A percentile compares a stretch with the other conserved stretches of the same genome.
These are phyloP conservation scores for Spathaspora boniae DNA, from an alignment of 805 yeast genomes.

Conservation along the genomic window DNA sequence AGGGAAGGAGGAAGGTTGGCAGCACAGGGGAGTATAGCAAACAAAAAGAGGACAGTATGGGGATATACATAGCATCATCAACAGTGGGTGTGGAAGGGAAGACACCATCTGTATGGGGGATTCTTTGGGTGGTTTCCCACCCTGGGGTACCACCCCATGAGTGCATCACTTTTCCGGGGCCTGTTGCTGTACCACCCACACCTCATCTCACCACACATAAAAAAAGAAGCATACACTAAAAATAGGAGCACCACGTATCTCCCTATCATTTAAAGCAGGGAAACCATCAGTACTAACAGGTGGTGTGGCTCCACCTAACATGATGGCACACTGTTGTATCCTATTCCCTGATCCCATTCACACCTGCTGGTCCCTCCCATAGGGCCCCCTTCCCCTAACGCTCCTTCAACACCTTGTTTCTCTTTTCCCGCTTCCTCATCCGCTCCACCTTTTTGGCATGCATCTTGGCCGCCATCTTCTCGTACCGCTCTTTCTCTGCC, in stretches of 20 bases:
- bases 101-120: no score
- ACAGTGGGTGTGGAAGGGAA: no score
- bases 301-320: not conserved
- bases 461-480: slow-evolving; percentile 78
- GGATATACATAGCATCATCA: no score
- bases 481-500: slow-evolving; percentile 88
- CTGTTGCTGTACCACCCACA: no score
- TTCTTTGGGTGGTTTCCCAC: no score
- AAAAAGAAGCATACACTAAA: no score
- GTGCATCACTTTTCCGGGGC: no score
- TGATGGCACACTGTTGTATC: not conserved
- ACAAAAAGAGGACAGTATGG: not conserved
- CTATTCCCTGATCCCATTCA: not conserved
- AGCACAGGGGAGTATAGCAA: not conserved
- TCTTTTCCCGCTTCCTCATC: slow-evolving; percentile 85
- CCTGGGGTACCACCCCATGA: no score
- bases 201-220: no score
- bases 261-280: no score
- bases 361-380: not conserved
- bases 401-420: slow-evolving; percentile 89
- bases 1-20: not conserved
- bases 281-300: not conserved
- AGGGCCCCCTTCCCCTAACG: slow-evolving; percentile 43
- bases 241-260: no score
- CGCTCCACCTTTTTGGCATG: slow-evolving; percentile 90